phyloP scores from a whole-genome alignment of 2,329 filamentous ascomycete genomes.

The Clonostachys rhizophaga region DNA sequence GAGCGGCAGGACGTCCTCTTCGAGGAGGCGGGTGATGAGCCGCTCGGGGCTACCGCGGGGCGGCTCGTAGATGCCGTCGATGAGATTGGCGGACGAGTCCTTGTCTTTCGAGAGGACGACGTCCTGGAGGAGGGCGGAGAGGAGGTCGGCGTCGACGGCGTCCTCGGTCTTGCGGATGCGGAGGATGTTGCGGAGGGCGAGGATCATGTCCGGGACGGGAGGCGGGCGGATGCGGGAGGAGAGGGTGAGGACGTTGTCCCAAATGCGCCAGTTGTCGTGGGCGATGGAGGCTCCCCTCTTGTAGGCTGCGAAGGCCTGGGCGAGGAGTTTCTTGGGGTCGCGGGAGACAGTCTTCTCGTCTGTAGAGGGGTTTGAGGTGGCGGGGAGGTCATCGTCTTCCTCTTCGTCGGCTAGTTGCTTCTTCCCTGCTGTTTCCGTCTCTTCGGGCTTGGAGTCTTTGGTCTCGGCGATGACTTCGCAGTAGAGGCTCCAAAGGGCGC shows the following conservation, averaged over 20 bases:
- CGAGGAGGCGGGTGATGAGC: constrained; percentile 67
- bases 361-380: neutral
- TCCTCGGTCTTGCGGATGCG: constrained; percentile 74
- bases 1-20: constrained; percentile 71
- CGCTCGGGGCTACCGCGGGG: constrained; percentile 55
- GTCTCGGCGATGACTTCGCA: constrained; percentile 37
- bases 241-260: constrained; percentile 93
- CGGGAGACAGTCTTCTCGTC: constrained; percentile 12
- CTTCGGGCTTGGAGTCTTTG: constrained; percentile 15
- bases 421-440: constrained; percentile 5
- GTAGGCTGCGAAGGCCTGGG: constrained; percentile 77
- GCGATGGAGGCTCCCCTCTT: constrained; percentile 83
- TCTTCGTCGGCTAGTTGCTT: constrained; percentile 12
- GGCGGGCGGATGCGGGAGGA: constrained; percentile 74
- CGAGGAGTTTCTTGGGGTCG: constrained; percentile 58
- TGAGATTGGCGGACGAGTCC: constrained; percentile 18
- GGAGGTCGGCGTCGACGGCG: constrained; percentile 69
- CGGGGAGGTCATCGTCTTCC: constrained; percentile 17
- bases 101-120: constrained; percentile 44
- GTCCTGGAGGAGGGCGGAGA: constrained; percentile 69
- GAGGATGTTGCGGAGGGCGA: constrained; percentile 70
- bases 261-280: constrained; percentile 85
- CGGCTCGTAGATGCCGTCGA: constrained; percentile 19
- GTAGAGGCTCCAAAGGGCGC: constrained; percentile 70
- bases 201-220: constrained; percentile 68